Evolutionary conservation across 2,329 filamentous ascomycete species (phyloP), one percentile per base, ranked within the genome.

Genomic region (Colletotrichum nymphaeae): DNA sequence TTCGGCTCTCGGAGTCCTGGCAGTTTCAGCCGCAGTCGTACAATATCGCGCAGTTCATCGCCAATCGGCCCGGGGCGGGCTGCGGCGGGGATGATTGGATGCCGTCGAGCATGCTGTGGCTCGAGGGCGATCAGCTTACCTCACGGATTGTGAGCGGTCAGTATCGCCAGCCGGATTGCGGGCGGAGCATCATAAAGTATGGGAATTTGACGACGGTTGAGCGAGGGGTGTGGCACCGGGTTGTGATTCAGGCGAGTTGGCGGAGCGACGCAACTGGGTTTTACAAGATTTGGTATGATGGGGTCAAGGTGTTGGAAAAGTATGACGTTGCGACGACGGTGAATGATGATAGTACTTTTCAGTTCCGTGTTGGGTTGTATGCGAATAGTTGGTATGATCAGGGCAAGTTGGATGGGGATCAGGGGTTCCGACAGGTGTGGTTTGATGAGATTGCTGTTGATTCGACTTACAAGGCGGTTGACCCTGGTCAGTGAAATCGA

Each of bases 11-110:
- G 30, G 77, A 84, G 0, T 67, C 80, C 70, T 88, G 86, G 87
- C 78, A 88, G 74, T 87, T 86, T 76, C 75, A 78, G n/a, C 60
- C 60, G 24, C 85, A 87, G 77, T 79, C 78, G 63, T 88, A 85
- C 79, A 86, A 88, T 79, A 77, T 88, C 57, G 85, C 83, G 0
- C 86, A 88, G 78, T 88, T 88, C 80, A 88, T 88, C 75, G 85
- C 86, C 68, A 82, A 88, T 74, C 87, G 87, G 73, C 78, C 79
- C 1, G 82, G 83, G 73, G 80, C 83, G 3, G 79, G 80, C 59
- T 86, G 86, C 75, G 79, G 80, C 55, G 86, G 86, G 75, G 84
- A 88, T 72, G 82, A 84, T 67, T 88, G 80, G 76, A 87, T 88
- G 85, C 86, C 86, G 0, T 82, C 81, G 19, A 84, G 81, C 67